A percentile compares a stretch with the other conserved stretches of the same genome.
phyloP scores from a whole-genome alignment of 371 early-diverging fungal genomes.

The Batkoa obscura region DNA sequence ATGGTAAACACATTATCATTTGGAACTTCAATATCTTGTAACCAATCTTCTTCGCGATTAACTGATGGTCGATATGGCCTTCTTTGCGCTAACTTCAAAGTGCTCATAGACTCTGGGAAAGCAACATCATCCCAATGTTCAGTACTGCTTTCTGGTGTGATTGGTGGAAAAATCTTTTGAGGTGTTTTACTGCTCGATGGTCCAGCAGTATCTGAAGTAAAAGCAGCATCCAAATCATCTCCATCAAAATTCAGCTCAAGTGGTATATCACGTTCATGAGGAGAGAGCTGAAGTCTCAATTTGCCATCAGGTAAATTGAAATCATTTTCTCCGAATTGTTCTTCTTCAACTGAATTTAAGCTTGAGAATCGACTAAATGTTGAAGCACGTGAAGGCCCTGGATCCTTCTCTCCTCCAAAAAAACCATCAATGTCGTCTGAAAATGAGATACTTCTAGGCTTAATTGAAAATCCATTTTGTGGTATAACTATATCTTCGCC shows the following conservation, averaged over 20 bases:
- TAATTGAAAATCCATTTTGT: not conserved
- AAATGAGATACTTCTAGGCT: not conserved
- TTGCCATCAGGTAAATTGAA: slow-evolving; percentile 1
- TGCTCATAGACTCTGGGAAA: not conserved
- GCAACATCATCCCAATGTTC: slow-evolving; percentile 3
- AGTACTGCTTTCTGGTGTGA: slow-evolving; percentile 3
- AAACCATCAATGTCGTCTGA: slow-evolving; percentile 1
- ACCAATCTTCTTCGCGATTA: not conserved
- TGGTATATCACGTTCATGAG: not conserved
- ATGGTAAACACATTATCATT: slow-evolving; percentile 3
- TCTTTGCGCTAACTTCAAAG: not conserved
- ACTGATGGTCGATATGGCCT: not conserved
- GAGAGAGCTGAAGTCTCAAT: not conserved
- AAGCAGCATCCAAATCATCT: too few relatives aligned
- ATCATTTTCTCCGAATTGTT: not conserved
- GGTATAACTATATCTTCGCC: slow-evolving; percentile 5
- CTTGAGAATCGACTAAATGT: slow-evolving; percentile 1
- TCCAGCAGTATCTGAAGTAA: not conserved
- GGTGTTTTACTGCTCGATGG: not conserved
- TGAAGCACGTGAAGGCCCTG: not conserved
- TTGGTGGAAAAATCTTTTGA: not conserved
- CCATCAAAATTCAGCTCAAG: slow-evolving; percentile 2
- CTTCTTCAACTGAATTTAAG: slow-evolving; percentile 4
- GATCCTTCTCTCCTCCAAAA: slow-evolving; percentile 3
- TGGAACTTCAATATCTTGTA: slow-evolving; percentile 3